Percentiles rank a stretch among this genome's conserved stretches.
These are phyloP conservation scores for Boletus sp. DNA, from an alignment of 1,284 basidiomycete species.

Conservation along the genomic window DNA sequence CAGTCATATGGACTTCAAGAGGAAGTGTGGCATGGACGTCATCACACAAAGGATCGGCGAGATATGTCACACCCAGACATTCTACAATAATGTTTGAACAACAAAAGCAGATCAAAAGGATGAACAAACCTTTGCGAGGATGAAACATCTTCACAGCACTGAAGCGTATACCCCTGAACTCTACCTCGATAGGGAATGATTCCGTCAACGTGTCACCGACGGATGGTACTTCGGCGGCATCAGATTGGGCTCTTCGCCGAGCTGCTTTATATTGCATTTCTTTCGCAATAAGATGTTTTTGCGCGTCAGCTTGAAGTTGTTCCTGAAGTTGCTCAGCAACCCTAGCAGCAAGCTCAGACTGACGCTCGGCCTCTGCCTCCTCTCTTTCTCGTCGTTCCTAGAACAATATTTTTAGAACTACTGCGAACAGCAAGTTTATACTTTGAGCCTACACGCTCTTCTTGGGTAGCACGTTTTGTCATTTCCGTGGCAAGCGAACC, in stretches of 20 bases:
- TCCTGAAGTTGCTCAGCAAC: slow-evolving; percentile 55
- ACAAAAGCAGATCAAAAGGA: not conserved
- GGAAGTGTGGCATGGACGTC: slow-evolving; percentile 51
- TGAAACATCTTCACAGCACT: slow-evolving; percentile 66
- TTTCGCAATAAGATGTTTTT: slow-evolving; percentile 49
- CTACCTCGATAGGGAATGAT: slow-evolving; percentile 54
- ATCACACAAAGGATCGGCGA: slow-evolving; percentile 69
- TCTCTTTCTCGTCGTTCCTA: slow-evolving; percentile 37
- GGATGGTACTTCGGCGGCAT: slow-evolving; percentile 58
- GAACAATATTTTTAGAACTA: slow-evolving; percentile 4
- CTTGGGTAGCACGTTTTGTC: slow-evolving; percentile 62
- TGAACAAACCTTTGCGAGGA: slow-evolving; percentile 54
- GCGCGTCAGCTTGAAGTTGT: slow-evolving; percentile 57
- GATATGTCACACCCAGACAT: slow-evolving; percentile 58
- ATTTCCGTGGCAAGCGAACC: slow-evolving; percentile 73
- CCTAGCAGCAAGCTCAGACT: slow-evolving; percentile 44
- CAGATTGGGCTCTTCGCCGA: slow-evolving; percentile 60
- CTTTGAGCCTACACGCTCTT: slow-evolving; percentile 47
- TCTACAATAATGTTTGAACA: slow-evolving; percentile 36
- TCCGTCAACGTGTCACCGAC: slow-evolving; percentile 54
- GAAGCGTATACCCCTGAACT: slow-evolving; percentile 56
- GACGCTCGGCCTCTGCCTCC: slow-evolving; percentile 49
- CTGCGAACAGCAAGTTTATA: not conserved
- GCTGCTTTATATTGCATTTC: slow-evolving; percentile 50
- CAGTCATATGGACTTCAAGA: slow-evolving; percentile 62